Conservation (phyloP, 306 rosid genomes). For the Elaeagnus macrophylla region DNA sequence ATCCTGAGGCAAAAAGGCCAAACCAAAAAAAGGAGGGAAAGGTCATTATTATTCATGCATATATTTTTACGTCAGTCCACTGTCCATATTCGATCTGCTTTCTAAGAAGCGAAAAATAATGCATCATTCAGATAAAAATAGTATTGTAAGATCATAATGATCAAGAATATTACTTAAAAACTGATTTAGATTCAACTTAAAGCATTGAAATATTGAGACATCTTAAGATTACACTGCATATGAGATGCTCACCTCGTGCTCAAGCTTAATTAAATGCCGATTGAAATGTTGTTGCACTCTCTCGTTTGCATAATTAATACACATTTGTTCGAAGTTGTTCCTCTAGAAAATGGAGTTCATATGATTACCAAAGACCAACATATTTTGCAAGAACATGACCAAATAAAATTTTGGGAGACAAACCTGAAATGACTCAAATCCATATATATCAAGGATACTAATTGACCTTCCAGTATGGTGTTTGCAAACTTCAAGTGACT, state of each 20-base stretch:
- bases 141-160: not conserved
- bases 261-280: slow-evolving; percentile 85
- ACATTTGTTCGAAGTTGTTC: slow-evolving; percentile 89
- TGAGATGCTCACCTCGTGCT: slow-evolving; percentile 68
- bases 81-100: no score
- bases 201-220: slow-evolving; percentile 10
- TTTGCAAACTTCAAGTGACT: slow-evolving; percentile 60
- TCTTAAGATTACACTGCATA: slow-evolving; percentile 12
- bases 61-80: no score
- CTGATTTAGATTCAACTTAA: slow-evolving; percentile 1
- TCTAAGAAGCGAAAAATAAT: no score
- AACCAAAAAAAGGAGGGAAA: no score
- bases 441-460: slow-evolving; percentile 73
- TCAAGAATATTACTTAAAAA: not conserved
- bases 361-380: slow-evolving; percentile 13
- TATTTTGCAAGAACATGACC: slow-evolving; percentile 12
- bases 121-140: no score
- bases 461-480: slow-evolving; percentile 60
- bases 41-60: no score
- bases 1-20: slow-evolving; percentile 39
- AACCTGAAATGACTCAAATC: slow-evolving; percentile 92
- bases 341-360: slow-evolving; percentile 42
- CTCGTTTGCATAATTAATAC: slow-evolving; percentile 93
- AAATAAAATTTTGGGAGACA: slow-evolving; percentile 6
- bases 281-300: slow-evolving; percentile 98